Base-by-base conservation (phyloP, 768 basidiomycete genomes). In the Lactarius quietus region DNA sequence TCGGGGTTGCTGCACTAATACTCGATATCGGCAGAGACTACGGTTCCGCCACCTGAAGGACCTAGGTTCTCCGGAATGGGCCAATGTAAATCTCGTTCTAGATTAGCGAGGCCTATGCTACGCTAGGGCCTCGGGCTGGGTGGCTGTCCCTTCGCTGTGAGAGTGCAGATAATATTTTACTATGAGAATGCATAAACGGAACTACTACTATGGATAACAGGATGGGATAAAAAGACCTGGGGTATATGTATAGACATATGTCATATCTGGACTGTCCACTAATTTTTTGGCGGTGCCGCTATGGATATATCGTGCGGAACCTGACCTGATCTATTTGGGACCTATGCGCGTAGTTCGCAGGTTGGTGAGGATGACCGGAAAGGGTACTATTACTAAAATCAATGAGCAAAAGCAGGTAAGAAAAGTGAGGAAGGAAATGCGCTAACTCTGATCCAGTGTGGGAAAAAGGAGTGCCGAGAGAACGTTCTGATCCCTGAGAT, bases 1-100 rank as follows among this genome's bases (percentile, higher is more conserved):
- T 41, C 75, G 74, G 45, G 81, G 79, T 20, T 86, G 86, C 67
- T 88, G 85, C 72, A 74, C 75, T 48, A 87, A 86, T 66, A 78
- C 78, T 48, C 78, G 83, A 66, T 86, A 87, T 73, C 79, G 84
- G 58, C 82, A 78, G 68, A 77, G 83, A 48, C 73, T 86, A 63
- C 77, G 77, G 54, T 76, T 80, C 56, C 74, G 78, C 48, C 76
- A 77, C 61, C 43, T 72, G 51, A 63, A 70, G 35, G 63, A 72
- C 29, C 35, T 75, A 8, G 58, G 69, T 48, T 52, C 57, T 6
- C 67, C 67, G 39, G 62, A 64, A 39, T 62, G 66, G 38, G 45
- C 62, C 9, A 55, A 69, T 23, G 43, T 72, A 3, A 65, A 65
- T 26, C 69, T 75, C 33, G 66, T 76, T 61, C 26, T 73, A 57